phyloP scores from a whole-genome alignment of 495 filamentous ascomycete species.

The Aspergillus diversus region DNA sequence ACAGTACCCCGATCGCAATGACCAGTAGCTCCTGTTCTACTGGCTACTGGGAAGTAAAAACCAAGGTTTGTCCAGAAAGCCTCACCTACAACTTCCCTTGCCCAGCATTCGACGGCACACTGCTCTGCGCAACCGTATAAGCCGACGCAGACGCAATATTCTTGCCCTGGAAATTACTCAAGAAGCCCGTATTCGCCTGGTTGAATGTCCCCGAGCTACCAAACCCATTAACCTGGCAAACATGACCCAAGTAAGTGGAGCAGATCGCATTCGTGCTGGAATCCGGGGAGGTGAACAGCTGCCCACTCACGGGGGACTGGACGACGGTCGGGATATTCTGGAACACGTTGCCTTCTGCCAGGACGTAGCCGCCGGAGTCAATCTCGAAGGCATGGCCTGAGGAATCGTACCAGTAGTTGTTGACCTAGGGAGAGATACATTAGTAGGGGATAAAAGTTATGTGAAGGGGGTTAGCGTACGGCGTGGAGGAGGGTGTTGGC shows the following conservation, averaged over 20 bases:
- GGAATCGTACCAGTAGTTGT: constrained; percentile 62
- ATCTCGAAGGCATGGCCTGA: constrained; percentile 61
- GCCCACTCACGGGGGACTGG: constrained; percentile 37
- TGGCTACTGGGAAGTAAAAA: background rate
- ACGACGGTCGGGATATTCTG: constrained; percentile 46
- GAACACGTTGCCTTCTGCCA: constrained; percentile 66
- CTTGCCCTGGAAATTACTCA: constrained; percentile 54
- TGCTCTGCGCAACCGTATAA: constrained; percentile 19
- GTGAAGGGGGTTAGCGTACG: constrained; percentile 21
- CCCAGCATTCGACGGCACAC: constrained; percentile 36
- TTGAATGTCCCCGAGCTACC: constrained; percentile 45
- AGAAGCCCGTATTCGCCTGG: constrained; percentile 43
- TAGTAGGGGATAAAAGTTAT: background rate
- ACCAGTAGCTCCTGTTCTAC: too few relatives aligned
- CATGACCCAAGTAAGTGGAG: constrained; percentile 45
- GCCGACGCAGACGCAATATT: constrained; percentile 45
- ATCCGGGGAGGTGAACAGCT: constrained; percentile 47
- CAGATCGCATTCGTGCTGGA: constrained; percentile 42
- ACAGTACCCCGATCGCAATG: too few relatives aligned
- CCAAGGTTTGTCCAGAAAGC: background rate
- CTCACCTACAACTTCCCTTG: constrained; percentile 38
- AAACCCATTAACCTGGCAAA: constrained; percentile 51
- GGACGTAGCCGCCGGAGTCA: constrained; percentile 49
- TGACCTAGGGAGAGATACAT: constrained; percentile 38
- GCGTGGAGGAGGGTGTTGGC: constrained; percentile 49